phyloP scores from a whole-genome alignment of 2,329 filamentous ascomycete genomes.

The Fusarium sarcochroum region DNA sequence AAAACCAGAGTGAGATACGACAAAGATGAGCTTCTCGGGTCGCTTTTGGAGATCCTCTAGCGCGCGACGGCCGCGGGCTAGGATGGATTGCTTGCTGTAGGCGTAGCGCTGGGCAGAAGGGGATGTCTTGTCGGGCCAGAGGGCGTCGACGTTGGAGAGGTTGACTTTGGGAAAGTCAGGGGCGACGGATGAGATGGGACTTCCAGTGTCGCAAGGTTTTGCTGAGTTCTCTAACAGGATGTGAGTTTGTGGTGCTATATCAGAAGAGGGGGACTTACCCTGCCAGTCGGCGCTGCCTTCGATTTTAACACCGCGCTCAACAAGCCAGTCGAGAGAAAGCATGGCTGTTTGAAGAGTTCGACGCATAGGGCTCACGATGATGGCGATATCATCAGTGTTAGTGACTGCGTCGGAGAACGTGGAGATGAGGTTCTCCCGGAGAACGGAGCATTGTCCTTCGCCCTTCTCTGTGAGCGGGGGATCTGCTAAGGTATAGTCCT shows the following conservation, averaged over 20 bases:
- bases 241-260: not conserved
- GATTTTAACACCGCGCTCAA: slow-evolving; percentile 67
- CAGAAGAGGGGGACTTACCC: slow-evolving; percentile 56
- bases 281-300: slow-evolving; percentile 75
- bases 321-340: slow-evolving; percentile 70
- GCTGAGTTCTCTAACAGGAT: slow-evolving; percentile 62
- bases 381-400: slow-evolving; percentile 58
- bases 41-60: slow-evolving; percentile 65
- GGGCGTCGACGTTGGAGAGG: slow-evolving; percentile 69
- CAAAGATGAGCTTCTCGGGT: slow-evolving; percentile 73
- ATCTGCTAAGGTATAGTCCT: slow-evolving; percentile 64
- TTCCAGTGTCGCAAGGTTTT: slow-evolving; percentile 74
- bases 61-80: slow-evolving; percentile 67
- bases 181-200: slow-evolving; percentile 58
- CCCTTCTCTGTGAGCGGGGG: slow-evolving; percentile 66
- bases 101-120: slow-evolving; percentile 62
- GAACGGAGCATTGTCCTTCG: slow-evolving; percentile 61
- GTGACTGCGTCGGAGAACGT: slow-evolving; percentile 54
- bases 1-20: slow-evolving; percentile 76
- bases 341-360: slow-evolving; percentile 76
- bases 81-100: slow-evolving; percentile 65
- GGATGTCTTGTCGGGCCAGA: slow-evolving; percentile 74
- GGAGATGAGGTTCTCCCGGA: slow-evolving; percentile 59
- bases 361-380: slow-evolving; percentile 75
- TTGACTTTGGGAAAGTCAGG: slow-evolving; percentile 69